phyloP scores from a whole-genome alignment of 139 green algal genomes.

The Coccomyxa sp. region DNA sequence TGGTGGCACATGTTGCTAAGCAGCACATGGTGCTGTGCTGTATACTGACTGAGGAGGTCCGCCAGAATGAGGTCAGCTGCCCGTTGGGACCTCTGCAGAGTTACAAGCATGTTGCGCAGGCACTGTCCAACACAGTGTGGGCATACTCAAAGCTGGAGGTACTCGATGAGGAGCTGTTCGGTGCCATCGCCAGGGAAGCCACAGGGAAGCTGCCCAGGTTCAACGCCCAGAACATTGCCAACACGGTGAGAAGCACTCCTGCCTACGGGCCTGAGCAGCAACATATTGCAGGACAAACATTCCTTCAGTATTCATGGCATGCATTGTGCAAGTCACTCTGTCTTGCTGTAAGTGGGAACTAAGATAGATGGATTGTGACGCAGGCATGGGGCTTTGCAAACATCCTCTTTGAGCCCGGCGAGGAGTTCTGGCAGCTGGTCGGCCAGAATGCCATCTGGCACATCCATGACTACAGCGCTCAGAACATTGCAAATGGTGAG shows the following conservation, averaged over 20 bases:
- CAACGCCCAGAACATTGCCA: slow-evolving; percentile 38
- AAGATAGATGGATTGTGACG: slow-evolving; percentile 6
- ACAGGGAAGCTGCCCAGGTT: slow-evolving; percentile 20
- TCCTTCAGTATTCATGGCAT: too few relatives aligned
- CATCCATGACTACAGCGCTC: neutral
- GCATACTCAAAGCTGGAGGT: slow-evolving; percentile 49
- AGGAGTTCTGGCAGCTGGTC: slow-evolving; percentile 6
- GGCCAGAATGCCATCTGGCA: neutral
- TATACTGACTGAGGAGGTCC: too few relatives aligned
- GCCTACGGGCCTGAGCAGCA: too few relatives aligned
- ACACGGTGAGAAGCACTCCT: slow-evolving; percentile 24
- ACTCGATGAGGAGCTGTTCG: slow-evolving; percentile 19
- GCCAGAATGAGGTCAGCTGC: too few relatives aligned
- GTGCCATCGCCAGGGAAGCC: slow-evolving; percentile 16
- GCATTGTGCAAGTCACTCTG: too few relatives aligned
- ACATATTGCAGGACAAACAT: too few relatives aligned
- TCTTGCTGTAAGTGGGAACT: too few relatives aligned
- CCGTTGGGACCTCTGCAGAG: too few relatives aligned
- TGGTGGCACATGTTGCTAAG: too few relatives aligned
- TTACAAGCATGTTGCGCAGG: too few relatives aligned
- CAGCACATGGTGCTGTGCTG: too few relatives aligned
- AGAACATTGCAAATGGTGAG: neutral
- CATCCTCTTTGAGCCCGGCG: slow-evolving; percentile 17
- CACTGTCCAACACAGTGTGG: slow-evolving; percentile 60
- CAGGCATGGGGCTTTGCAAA: slow-evolving; percentile 37